Evolutionary conservation across 1,139 yeast species (phyloP).

Genomic region (Taphrina pruni): DNA sequence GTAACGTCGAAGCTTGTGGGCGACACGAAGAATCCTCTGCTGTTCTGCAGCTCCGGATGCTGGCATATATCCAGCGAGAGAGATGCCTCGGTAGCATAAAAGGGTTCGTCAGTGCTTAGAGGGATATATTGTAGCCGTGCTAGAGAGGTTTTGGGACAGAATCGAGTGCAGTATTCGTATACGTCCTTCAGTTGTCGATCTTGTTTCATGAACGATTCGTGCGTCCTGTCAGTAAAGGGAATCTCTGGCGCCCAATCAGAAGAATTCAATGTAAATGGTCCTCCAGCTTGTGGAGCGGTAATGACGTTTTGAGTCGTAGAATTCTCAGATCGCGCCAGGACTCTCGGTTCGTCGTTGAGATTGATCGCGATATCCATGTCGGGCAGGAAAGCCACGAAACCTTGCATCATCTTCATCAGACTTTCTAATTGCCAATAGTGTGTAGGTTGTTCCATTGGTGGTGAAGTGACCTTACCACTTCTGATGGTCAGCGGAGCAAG

Average conservation of each 20-base stretch:
- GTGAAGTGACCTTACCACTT: conserved; percentile 10
- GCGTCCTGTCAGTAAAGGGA: conserved; percentile 3
- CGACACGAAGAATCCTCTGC: conserved; percentile 45
- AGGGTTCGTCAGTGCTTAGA: conserved; percentile 43
- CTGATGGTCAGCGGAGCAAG: background rate
- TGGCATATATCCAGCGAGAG: conserved; percentile 44
- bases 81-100: background rate
- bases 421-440: conserved; percentile 29
- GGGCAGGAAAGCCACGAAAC: conserved; percentile 45
- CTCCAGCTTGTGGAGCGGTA: background rate
- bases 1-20: conserved; percentile 44
- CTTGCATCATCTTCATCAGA: conserved; percentile 40
- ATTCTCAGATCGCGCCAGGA: conserved; percentile 40
- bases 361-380: conserved; percentile 48
- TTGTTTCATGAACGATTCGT: conserved; percentile 1
- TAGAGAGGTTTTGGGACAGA: conserved; percentile 4
- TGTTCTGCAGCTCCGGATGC: conserved; percentile 42
- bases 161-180: conserved; percentile 5
- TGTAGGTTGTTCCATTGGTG: conserved; percentile 22
- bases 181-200: conserved; percentile 2
- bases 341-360: conserved; percentile 46
- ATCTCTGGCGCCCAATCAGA: background rate
- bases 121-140: conserved; percentile 39
- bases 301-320: background rate
- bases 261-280: background rate